Percentiles rank a stretch among this genome's conserved stretches.
These are phyloP conservation scores for Leucosporidium creatinivorum DNA, from an alignment of 768 basidiomycete genomes.

Conservation along the genomic window DNA sequence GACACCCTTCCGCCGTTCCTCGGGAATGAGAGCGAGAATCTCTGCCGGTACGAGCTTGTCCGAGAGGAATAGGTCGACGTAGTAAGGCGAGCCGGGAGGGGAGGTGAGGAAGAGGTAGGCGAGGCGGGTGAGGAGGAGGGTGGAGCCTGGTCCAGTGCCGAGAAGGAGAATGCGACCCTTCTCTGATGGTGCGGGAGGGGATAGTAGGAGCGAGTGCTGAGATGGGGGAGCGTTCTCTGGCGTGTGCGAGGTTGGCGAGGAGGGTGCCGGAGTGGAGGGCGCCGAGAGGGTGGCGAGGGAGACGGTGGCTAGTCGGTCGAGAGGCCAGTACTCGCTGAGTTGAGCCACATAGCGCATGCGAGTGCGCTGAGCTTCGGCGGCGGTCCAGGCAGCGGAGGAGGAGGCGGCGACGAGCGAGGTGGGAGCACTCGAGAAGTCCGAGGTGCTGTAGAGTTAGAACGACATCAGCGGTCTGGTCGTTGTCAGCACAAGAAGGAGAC, in stretches of 20 bases:
- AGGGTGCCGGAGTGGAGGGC: conserved; percentile 77
- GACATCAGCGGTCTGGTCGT: not conserved
- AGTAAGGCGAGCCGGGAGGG: conserved; percentile 22
- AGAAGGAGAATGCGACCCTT: conserved; percentile 76
- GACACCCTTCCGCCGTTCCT: conserved; percentile 56
- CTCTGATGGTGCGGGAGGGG: not conserved
- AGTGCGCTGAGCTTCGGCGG: conserved; percentile 40
- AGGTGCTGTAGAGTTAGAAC: not conserved
- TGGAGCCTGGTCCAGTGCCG: conserved; percentile 92
- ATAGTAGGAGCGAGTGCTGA: conserved; percentile 16
- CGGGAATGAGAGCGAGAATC: conserved; percentile 79
- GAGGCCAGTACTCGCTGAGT: conserved; percentile 88
- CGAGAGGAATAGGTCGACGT: conserved; percentile 62
- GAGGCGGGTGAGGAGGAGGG: conserved; percentile 80
- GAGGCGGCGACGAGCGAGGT: not conserved
- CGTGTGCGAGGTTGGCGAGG: conserved; percentile 72
- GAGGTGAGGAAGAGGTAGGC: conserved; percentile 69
- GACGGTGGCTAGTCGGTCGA: conserved; percentile 65
- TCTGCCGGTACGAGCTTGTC: conserved; percentile 92
- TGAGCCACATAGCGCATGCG: conserved; percentile 91
- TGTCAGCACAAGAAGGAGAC: not conserved
- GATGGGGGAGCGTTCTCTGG: conserved; percentile 62
- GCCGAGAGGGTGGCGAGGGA: conserved; percentile 47
- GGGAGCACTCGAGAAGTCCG: not conserved
- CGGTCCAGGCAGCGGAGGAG: conserved; percentile 17